A percentile compares a stretch with the other conserved stretches of the same genome.
phyloP scores from a whole-genome alignment of 1,139 yeast species.

The Suhomyces bokatorum region DNA sequence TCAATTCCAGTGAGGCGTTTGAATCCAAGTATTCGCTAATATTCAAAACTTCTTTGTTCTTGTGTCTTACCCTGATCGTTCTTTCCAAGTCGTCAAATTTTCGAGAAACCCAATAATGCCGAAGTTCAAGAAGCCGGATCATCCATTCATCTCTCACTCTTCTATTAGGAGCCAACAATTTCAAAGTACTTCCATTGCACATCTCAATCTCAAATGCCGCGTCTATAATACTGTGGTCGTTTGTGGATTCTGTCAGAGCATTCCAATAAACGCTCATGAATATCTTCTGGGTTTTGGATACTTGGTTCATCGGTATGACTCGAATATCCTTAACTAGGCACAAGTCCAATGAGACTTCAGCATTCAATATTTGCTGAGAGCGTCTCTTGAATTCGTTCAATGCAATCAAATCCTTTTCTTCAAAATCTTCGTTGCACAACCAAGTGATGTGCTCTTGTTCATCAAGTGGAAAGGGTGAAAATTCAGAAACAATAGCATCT shows the following conservation, averaged over 20 bases:
- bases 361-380: slow-evolving; percentile 52
- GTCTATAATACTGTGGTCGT: slow-evolving; percentile 37
- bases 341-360: slow-evolving; percentile 65
- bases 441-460: slow-evolving; percentile 56
- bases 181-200: slow-evolving; percentile 46
- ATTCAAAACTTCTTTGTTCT: slow-evolving; percentile 48
- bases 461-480: slow-evolving; percentile 53
- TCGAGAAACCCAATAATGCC: slow-evolving; percentile 60
- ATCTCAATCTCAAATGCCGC: slow-evolving; percentile 56
- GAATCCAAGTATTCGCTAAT: slow-evolving; percentile 63
- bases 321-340: slow-evolving; percentile 44
- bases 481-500: slow-evolving; percentile 36
- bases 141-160: slow-evolving; percentile 68
- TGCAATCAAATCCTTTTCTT: slow-evolving; percentile 55
- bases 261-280: slow-evolving; percentile 52
- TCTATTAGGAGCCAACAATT: slow-evolving; percentile 57
- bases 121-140: slow-evolving; percentile 41
- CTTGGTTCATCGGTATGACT: slow-evolving; percentile 26
- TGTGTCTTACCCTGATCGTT: slow-evolving; percentile 39
- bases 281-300: slow-evolving; percentile 34
- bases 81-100: slow-evolving; percentile 42
- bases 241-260: slow-evolving; percentile 19
- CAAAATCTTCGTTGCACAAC: slow-evolving; percentile 52
- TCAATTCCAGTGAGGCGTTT: slow-evolving; percentile 48
- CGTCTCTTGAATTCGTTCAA: slow-evolving; percentile 64